Percentiles rank a stretch among this genome's conserved stretches.
phyloP scores from a whole-genome alignment of 805 yeast genomes.

The Priceomyces haplophilus region DNA sequence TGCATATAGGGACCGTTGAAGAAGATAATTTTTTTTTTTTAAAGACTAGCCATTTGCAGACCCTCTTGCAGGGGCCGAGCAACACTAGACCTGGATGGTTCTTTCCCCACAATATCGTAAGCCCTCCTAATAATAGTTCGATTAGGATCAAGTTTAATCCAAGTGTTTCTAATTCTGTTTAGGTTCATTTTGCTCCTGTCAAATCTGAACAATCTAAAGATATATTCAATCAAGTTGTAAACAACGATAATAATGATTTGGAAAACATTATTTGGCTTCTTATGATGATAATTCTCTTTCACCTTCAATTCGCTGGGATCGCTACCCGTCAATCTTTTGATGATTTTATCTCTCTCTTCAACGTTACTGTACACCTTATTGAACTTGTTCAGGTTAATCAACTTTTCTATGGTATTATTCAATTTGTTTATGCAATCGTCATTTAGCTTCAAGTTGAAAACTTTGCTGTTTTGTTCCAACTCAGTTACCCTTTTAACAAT shows the following conservation, averaged over 20 bases:
- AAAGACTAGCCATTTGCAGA: background rate
- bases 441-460: conserved; percentile 26
- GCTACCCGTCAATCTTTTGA: conserved; percentile 27
- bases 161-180: conserved; percentile 37
- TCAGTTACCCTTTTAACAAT: conserved; percentile 39
- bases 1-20: too few relatives aligned
- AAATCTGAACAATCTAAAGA: conserved; percentile 35
- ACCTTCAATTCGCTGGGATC: conserved; percentile 3
- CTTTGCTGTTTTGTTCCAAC: conserved; percentile 31
- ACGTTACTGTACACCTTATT: conserved; percentile 26
- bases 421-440: conserved; percentile 27
- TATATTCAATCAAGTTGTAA: conserved; percentile 30
- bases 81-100: conserved; percentile 15
- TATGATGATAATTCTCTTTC: background rate
- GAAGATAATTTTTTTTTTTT: too few relatives aligned
- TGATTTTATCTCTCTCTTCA: conserved; percentile 25
- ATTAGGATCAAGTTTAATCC: conserved; percentile 41
- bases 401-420: conserved; percentile 19
- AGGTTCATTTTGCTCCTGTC: conserved; percentile 42
- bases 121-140: conserved; percentile 34
- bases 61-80: conserved; percentile 6
- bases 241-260: conserved; percentile 27
- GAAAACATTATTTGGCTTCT: conserved; percentile 8
- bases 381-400: conserved; percentile 31
- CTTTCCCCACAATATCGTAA: conserved; percentile 29